phyloP scores from a whole-genome alignment of 495 filamentous ascomycete species.

The Lasiosphaeriaceae sp. region DNA sequence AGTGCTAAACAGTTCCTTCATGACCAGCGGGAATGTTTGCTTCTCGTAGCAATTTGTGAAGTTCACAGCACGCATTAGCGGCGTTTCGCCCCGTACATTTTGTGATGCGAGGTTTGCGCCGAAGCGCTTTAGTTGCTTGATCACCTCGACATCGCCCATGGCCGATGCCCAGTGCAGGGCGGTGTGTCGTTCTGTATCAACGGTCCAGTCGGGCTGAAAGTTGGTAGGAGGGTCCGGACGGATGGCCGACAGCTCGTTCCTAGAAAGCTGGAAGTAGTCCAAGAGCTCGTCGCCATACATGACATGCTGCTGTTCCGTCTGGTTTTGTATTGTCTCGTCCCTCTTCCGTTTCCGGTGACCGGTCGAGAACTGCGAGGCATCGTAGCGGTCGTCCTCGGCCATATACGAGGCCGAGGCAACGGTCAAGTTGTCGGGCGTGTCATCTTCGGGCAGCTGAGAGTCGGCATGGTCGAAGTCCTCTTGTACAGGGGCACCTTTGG shows the following conservation, averaged over 20 bases:
- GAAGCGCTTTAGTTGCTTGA: constrained; percentile 74
- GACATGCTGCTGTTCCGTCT: constrained; percentile 76
- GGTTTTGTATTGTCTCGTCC: constrained; percentile 60
- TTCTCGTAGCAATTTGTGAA: constrained; percentile 97
- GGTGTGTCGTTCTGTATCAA: constrained; percentile 84
- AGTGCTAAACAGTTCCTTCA: constrained; percentile 73
- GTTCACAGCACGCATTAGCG: constrained; percentile 86
- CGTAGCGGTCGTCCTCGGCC: constrained; percentile 72
- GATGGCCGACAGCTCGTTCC: constrained; percentile 60
- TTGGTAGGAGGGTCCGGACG: constrained; percentile 75
- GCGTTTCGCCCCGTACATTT: constrained; percentile 83
- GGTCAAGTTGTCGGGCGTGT: constrained; percentile 75
- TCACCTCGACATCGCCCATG: constrained; percentile 95
- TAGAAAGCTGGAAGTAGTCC: constrained; percentile 88
- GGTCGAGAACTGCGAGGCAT: constrained; percentile 60
- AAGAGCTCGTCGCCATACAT: constrained; percentile 86
- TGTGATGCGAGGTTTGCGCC: constrained; percentile 63
- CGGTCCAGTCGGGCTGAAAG: constrained; percentile 81
- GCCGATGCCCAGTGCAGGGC: constrained; percentile 94
- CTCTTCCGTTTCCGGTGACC: constrained; percentile 78
- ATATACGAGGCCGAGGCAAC: constrained; percentile 77
- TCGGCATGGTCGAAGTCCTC: constrained; percentile 48
- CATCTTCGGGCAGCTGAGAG: constrained; percentile 68
- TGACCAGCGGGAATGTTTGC: constrained; percentile 73
- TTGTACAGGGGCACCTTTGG: constrained; percentile 25